phyloP scores from a whole-genome alignment of 768 basidiomycete genomes.

The Trametes punicea region DNA sequence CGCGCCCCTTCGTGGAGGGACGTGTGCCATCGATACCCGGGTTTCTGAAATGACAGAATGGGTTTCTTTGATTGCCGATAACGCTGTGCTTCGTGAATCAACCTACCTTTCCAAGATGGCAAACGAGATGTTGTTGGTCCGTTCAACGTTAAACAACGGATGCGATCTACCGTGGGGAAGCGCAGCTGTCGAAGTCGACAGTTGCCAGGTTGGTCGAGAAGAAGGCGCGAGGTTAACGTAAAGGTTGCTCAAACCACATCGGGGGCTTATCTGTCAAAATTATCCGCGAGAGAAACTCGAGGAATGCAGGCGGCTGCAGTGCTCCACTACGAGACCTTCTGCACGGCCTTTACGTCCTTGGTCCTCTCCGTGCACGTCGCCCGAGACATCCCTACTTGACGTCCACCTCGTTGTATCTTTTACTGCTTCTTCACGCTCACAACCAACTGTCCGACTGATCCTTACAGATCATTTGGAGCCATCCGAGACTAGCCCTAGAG shows the following conservation, averaged over 20 bases:
- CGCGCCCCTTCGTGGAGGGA: background rate
- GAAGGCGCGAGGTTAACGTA: background rate
- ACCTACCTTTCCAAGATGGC: constrained; percentile 13
- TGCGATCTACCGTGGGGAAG: background rate
- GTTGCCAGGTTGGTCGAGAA: constrained; percentile 1
- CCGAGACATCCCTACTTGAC: background rate
- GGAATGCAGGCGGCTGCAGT: constrained; percentile 10
- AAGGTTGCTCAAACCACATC: background rate
- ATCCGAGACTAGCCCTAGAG: background rate
- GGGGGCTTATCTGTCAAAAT: background rate
- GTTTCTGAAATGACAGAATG: constrained; percentile 3
- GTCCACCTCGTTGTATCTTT: background rate
- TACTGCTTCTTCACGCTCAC: background rate
- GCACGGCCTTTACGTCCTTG: background rate
- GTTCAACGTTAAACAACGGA: too few relatives aligned
- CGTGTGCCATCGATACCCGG: constrained; percentile 11
- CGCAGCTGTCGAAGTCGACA: background rate
- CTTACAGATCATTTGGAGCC: background rate
- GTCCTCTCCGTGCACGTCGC: background rate
- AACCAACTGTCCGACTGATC: background rate
- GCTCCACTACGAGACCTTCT: background rate
- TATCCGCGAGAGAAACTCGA: background rate
- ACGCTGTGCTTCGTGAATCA: constrained; percentile 1
- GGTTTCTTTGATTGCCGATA: background rate
- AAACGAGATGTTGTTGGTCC: background rate